Percentiles rank a stretch among this genome's conserved stretches.
phyloP scores from a whole-genome alignment of 805 yeast species.

The Wickerhamiella sorbophila region DNA sequence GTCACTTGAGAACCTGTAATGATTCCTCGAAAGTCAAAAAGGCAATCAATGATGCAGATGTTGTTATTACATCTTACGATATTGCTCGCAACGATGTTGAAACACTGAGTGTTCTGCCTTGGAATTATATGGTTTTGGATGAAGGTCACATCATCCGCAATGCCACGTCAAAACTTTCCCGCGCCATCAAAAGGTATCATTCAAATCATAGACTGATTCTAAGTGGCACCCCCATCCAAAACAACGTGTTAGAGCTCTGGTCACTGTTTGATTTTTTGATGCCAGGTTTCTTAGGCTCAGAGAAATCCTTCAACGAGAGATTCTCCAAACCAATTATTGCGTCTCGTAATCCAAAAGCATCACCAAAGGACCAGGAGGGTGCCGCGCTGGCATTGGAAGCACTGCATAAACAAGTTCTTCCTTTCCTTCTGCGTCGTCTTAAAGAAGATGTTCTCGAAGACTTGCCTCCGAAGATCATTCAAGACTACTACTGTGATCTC shows the following conservation, averaged over 20 bases:
- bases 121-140: constrained; percentile 89
- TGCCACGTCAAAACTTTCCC: constrained; percentile 72
- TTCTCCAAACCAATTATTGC: constrained; percentile 98
- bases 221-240: constrained; percentile 97
- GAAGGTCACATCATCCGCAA: constrained; percentile 97
- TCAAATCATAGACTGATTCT: constrained; percentile 85
- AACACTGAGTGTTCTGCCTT: constrained; percentile 43
- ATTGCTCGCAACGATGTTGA: constrained; percentile 86
- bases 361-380: constrained; percentile 88
- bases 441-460: constrained; percentile 94
- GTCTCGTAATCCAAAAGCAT: constrained; percentile 65
- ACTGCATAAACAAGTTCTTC: constrained; percentile 88
- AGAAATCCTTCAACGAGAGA: constrained; percentile 81
- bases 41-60: constrained; percentile 46
- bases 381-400: constrained; percentile 95
- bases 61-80: constrained; percentile 90
- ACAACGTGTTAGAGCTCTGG: constrained; percentile 93
- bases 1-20: constrained; percentile 27
- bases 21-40: constrained; percentile 4
- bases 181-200: constrained; percentile 64
- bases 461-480: constrained; percentile 95
- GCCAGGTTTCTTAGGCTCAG: constrained; percentile 98
- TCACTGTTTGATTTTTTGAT: constrained; percentile 91
- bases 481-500: constrained; percentile 93
- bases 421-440: constrained; percentile 88